Conservation (phyloP, 2,329 filamentous ascomycete genomes). For the Curvularia sp. region DNA sequence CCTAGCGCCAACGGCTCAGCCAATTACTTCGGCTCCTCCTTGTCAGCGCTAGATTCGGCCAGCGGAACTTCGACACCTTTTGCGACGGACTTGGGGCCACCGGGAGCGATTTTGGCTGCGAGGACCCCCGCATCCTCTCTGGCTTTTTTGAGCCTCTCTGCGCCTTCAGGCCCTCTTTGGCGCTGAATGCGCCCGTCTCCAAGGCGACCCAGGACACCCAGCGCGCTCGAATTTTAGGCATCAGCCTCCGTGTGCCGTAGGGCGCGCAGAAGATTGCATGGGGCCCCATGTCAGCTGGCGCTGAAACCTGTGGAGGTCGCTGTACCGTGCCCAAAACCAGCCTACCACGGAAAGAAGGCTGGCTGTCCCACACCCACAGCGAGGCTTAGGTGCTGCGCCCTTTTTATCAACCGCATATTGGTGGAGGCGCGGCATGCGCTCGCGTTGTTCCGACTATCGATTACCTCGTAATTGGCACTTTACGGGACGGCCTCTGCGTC, state of each 20-base stretch:
- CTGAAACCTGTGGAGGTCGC: slow-evolving; percentile 37
- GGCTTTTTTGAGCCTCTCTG: neutral
- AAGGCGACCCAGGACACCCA: neutral
- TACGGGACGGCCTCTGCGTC: neutral
- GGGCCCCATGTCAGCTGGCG: slow-evolving; percentile 31
- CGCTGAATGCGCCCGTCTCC: neutral
- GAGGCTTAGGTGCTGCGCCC: slow-evolving; percentile 41
- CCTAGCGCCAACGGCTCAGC: slow-evolving; percentile 8
- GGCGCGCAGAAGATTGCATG: slow-evolving; percentile 36
- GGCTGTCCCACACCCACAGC: slow-evolving; percentile 27
- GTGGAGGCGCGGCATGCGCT: slow-evolving; percentile 13
- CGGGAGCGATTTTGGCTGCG: slow-evolving; percentile 4
- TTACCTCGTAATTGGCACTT: neutral
- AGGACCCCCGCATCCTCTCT: neutral
- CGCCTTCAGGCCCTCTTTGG: neutral
- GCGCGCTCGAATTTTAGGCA: slow-evolving; percentile 21
- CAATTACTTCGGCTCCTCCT: slow-evolving; percentile 14
- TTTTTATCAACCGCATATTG: slow-evolving; percentile 27
- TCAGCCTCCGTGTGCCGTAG: slow-evolving; percentile 33
- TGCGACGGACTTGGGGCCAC: slow-evolving; percentile 1
- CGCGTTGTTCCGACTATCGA: neutral
- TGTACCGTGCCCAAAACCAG: slow-evolving; percentile 15
- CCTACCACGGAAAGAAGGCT: slow-evolving; percentile 28
- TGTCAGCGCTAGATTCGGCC: slow-evolving; percentile 26
- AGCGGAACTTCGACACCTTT: slow-evolving; percentile 7